Evolutionary conservation across 345 rosid genomes (phyloP).

Genomic region (Salix viminalis): DNA sequence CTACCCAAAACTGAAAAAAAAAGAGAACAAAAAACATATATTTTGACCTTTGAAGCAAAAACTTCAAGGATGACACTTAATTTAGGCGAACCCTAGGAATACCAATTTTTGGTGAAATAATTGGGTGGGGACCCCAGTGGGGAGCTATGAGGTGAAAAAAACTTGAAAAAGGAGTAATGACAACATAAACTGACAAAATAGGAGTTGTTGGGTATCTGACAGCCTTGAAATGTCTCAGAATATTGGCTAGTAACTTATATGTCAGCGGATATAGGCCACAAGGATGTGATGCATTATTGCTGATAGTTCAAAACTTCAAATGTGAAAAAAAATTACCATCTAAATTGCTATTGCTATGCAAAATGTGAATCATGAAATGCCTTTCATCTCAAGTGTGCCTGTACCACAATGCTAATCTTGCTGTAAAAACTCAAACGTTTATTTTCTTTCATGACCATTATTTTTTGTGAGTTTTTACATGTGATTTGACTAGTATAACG

Average conservation of each 20-base stretch:
- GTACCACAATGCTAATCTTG: neutral
- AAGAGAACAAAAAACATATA: neutral
- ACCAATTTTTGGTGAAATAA: neutral
- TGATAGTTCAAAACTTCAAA: neutral
- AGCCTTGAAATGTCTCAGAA: neutral
- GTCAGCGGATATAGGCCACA: neutral
- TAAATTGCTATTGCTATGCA: neutral
- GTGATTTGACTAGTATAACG: constrained; percentile 4
- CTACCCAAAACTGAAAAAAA: neutral
- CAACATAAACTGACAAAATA: neutral
- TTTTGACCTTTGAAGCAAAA: neutral
- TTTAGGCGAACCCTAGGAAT: neutral
- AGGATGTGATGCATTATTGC: neutral
- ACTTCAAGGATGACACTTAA: neutral
- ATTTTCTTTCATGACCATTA: neutral
- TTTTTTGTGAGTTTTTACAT: neutral
- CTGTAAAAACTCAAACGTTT: neutral
- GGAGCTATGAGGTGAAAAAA: neutral
- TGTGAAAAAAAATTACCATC: neutral
- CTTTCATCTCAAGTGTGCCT: neutral
- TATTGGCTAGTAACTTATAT: neutral
- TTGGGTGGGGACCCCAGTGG: neutral
- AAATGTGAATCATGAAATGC: too few species aligned
- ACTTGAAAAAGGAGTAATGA: neutral
- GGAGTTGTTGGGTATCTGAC: neutral